Base-by-base conservation (phyloP, 768 basidiomycete species). In the Clitopilus passeckerianus region DNA sequence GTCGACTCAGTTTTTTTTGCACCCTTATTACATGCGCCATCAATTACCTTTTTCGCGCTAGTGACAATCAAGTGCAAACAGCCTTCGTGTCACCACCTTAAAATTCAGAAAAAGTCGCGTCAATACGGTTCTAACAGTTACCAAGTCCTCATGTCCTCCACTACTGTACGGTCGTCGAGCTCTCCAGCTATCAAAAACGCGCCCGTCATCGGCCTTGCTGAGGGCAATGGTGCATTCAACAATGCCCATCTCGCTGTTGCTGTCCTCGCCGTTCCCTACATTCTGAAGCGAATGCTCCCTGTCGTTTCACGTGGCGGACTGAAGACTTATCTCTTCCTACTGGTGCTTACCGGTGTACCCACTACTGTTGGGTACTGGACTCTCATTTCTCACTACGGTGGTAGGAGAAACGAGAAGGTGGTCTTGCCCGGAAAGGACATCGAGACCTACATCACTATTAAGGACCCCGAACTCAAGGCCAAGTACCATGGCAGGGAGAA, bases 401-500 rank as follows among this genome's bases (percentile, higher is more conserved):
- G 77, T 9, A 81, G 93, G 67, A 87, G 81, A 72, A 93, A 95
- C 74, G 87, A 91, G 63, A 94, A 95, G 77, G 87, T 95, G 67
- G 68, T 75, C 24, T 77, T 98, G 22, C 95, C 97, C 2, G 88
- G 88, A 61, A 91, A 89, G 73, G 83, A 90, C 66, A 85, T 97
- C 60, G 90, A 91, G 65, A 84, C 90, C 64, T 99, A 98, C 72
- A 90, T 98, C 68, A 89, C 87, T 50, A 89, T 98, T 76, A 87
- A 92, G 61, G 93, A 96, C 76, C 73, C 77, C 0, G 89, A 87
- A 60, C 82, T 98, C 70, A 91, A 86, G 77, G 79, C 80, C 30
- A 78, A 85, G 60, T 98, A 95, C 77, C 74, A 84, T 33, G 89
- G 87, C 63, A 91, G 87, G 74, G 84, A 86, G 66, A 98, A 97